Evolutionary conservation across 1,284 basidiomycete genomes (phyloP), one percentile per base, ranked within the genome.

Genomic region (Cutaneotrichosporon sp.): DNA sequence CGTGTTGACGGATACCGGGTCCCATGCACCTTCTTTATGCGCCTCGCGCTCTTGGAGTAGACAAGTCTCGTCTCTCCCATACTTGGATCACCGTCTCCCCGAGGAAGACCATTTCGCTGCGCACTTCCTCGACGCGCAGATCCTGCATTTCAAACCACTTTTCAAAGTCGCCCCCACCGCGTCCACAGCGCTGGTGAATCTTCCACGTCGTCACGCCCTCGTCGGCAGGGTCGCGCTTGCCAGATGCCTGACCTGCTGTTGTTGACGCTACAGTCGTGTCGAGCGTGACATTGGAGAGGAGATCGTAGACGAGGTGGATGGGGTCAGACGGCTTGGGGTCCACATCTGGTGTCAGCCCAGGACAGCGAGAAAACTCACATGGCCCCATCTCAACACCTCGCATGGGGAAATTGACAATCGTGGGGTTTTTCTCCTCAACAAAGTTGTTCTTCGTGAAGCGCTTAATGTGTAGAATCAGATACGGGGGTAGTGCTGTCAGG

Each of bases 101-200:
- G 32, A 99, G 79, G 71, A 97, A 94, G 57, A 99, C 93, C 90
- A 99, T 93, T 68, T 97, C 92, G 72, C 87, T 88, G 59, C 93
- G 82, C 29, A 91, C 88, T 67, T 97, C 90, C 67, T 94, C 88
- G 8, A 99, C 93, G 53, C 96, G 88, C 54, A 98, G 79, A 77
- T 99, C 96, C 74, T 98, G 93, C 53, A 97, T 88, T 76, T 92
- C 87, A 74, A 89, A 89, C 96, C 96, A 98, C 70, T 88, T 89
- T 72, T 97, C 92, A 47, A 80, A 81, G 52, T 91, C 89, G 26
- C 85, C 87, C 12, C 85, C 86, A 35, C 86, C 87, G 20, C 82
- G 79, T 38, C 70, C 77, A 31, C 63, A 80, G 65, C 92, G 84
- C 44, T 97, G 80, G 75, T 97, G 90, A 12, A 86, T 85, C 73